These are phyloP conservation scores for Trapa incisa DNA, from an alignment of 345 rosid genomes.

Conservation along the genomic window DNA sequence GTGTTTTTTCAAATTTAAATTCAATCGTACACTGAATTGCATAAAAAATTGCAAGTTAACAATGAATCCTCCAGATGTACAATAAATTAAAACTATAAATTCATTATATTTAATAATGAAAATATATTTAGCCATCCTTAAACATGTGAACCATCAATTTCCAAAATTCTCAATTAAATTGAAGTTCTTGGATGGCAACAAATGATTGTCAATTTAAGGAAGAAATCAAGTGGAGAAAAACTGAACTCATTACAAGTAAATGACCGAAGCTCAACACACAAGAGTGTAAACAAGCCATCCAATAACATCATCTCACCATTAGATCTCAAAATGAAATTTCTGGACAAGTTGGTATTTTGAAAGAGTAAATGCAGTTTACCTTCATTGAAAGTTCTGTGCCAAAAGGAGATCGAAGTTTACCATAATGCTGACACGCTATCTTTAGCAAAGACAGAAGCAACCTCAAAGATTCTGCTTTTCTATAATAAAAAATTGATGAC, in stretches of 20 bases:
- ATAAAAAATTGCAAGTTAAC: neutral
- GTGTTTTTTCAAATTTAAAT: neutral
- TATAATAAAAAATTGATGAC: constrained; percentile 39
- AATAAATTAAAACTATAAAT: neutral
- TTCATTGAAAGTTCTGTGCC: constrained; percentile 48
- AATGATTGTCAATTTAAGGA: neutral
- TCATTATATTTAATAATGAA: neutral
- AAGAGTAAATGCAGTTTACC: constrained; percentile 27
- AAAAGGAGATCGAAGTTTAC: constrained; percentile 91
- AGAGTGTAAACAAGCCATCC: neutral
- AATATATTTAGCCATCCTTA: neutral
- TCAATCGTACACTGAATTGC: neutral
- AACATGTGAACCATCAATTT: neutral
- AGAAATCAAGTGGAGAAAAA: neutral
- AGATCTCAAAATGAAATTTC: neutral
- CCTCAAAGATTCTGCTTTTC: constrained; percentile 46
- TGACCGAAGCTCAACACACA: neutral
- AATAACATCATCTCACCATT: neutral
- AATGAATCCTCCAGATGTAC: neutral
- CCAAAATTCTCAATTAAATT: neutral
- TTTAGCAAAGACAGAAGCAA: constrained; percentile 82
- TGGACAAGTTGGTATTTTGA: neutral
- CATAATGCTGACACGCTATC: constrained; percentile 88
- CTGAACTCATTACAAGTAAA: neutral
- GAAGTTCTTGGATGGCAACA: neutral